Evolutionary conservation across 768 basidiomycete genomes (phyloP), one percentile per base, ranked within the genome.

Genomic region (Naematelia aurantialba): DNA sequence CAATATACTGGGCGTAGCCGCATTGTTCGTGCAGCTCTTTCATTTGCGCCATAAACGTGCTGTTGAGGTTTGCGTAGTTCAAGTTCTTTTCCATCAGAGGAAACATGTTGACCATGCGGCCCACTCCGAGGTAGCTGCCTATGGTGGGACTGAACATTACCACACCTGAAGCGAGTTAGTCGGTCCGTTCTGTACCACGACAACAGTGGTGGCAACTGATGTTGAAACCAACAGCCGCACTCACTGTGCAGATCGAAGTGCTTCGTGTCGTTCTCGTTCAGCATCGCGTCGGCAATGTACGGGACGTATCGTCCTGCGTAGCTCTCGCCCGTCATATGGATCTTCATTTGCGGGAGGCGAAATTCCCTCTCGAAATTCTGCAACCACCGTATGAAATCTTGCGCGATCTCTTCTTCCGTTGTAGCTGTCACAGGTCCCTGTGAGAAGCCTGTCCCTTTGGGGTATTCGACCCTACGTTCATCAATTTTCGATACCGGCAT

Each of bases 31-130:
- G 54, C 12, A 55, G 31, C 17, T 11, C 2, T 42, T 44, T 27
- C 4, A 55, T 21, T 22, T 42, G n/a, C 17, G 54, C 34, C 54
- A 55, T 55, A 42, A 44, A 55, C 4, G 54, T 44, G 13, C 45
- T 42, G 44, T 55, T 55, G 39, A 55, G 27, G 54, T 55, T 55
- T n/a, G n/a, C n/a, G n/a, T n/a, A n/a, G n/a, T n/a, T n/a, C n/a
- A n/a, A n/a, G n/a, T n/a, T n/a, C n/a, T n/a, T n/a, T n/a, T n/a
- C n/a, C n/a, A n/a, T n/a, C n/a, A n/a, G n/a, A n/a, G 54, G 45
- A 55, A 19, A 55, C 24, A 19, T 52, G n/a, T n/a, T n/a, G n/a
- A n/a, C n/a, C n/a, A n/a, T n/a, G n/a, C n/a, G n/a, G n/a, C n/a
- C n/a, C n/a, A n/a, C n/a, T n/a, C n/a, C n/a, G n/a, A n/a, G n/a